Conservation (phyloP, 225 moss, liverwort and hornwort genomes). For the Bryum argenteum region DNA sequence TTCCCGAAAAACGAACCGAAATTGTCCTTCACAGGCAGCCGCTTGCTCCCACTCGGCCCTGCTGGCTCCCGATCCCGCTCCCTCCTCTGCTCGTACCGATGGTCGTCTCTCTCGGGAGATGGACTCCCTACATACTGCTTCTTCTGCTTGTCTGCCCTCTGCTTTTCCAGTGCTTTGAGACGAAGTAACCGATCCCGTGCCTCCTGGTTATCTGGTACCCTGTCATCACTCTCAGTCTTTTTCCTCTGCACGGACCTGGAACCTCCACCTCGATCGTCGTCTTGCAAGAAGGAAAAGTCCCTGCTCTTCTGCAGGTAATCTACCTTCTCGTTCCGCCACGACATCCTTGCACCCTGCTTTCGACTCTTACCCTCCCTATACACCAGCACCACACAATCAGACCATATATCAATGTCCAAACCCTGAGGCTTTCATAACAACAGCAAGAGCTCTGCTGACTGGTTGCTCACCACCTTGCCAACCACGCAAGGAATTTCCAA, state of each 20-base stretch:
- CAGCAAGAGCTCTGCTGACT: too few relatives aligned
- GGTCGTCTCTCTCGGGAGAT: slow-evolving; percentile 28
- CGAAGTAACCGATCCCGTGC: slow-evolving; percentile 48
- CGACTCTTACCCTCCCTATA: slow-evolving; percentile 12
- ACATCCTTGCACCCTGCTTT: slow-evolving; percentile 42
- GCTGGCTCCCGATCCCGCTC: slow-evolving; percentile 28
- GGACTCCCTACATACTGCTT: slow-evolving; percentile 45
- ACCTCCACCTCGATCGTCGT: slow-evolving; percentile 32
- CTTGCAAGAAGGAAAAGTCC: slow-evolving; percentile 59
- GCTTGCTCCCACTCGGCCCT: slow-evolving; percentile 52
- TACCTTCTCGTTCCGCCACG: slow-evolving; percentile 63
- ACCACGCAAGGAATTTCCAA: too few relatives aligned
- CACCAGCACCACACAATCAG: neutral
- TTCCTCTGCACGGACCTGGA: slow-evolving; percentile 39
- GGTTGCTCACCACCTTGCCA: too few relatives aligned
- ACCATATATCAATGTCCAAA: too few relatives aligned
- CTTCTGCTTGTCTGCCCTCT: slow-evolving; percentile 55
- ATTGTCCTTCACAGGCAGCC: slow-evolving; percentile 42
- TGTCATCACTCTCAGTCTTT: slow-evolving; percentile 35
- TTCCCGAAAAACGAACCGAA: slow-evolving; percentile 94
- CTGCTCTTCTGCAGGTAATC: slow-evolving; percentile 61
- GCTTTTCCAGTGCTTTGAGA: slow-evolving; percentile 59
- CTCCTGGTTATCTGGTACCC: slow-evolving; percentile 49
- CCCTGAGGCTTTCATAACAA: too few relatives aligned
- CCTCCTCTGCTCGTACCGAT: slow-evolving; percentile 34